phyloP scores from a whole-genome alignment of 164 flowering plant species.

The Berberis vulgaris region DNA sequence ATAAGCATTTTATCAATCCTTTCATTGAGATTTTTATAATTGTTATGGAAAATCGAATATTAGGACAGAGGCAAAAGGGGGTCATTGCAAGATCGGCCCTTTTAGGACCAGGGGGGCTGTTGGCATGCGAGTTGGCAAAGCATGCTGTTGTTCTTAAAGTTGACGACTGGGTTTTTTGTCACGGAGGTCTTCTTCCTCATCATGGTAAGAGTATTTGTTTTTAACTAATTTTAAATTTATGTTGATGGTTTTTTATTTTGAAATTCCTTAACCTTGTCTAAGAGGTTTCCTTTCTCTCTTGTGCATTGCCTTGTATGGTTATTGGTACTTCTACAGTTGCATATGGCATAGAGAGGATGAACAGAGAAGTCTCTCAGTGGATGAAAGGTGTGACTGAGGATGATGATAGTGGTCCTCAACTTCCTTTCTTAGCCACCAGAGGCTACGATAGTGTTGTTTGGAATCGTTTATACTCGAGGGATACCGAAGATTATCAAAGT shows the following conservation, averaged over 20 bases:
- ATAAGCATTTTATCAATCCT: no score
- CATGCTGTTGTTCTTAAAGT: constrained; percentile 82
- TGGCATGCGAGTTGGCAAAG: constrained; percentile 78
- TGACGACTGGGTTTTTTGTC: constrained; percentile 95
- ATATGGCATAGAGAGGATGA: constrained; percentile 86
- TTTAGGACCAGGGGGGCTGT: constrained; percentile 75
- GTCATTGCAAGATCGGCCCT: constrained; percentile 74
- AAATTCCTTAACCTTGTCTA: background rate
- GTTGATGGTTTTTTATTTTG: background rate
- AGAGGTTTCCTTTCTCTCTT: background rate
- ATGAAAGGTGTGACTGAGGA: constrained; percentile 55
- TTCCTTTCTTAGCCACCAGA: constrained; percentile 81
- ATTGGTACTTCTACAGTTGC: constrained; percentile 47
- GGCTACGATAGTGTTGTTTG: constrained; percentile 98
- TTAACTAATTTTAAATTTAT: constrained; percentile 1
- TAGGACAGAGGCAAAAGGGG: constrained; percentile 96
- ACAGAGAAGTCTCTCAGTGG: constrained; percentile 77
- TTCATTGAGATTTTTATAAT: no score
- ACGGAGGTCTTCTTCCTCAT: constrained; percentile 96
- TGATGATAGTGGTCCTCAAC: constrained; percentile 19
- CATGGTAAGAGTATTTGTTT: constrained; percentile 52
- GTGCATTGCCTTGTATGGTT: constrained; percentile 12
- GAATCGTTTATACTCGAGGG: constrained; percentile 88
- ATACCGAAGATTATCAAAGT: constrained; percentile 43
- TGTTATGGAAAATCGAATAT: constrained; percentile 26